Evolutionary conservation across 169 alveolate species (phyloP), one percentile per base, ranked within the genome.

Genomic region (Plasmodium gallinaceum): DNA sequence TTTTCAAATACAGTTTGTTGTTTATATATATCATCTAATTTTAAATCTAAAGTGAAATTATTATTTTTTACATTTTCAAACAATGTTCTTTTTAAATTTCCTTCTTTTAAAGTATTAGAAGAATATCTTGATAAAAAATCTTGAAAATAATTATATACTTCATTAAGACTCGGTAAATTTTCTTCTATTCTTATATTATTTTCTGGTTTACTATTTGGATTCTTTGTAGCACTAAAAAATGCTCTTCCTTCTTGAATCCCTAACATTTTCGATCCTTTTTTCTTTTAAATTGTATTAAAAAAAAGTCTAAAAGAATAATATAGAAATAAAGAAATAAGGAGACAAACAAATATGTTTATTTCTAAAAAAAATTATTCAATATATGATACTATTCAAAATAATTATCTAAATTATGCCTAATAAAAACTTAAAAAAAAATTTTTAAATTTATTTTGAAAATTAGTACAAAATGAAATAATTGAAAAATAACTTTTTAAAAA

Each of bases 221-320:
- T 92, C 20, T 80, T 74, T 18, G 73, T 89, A 32, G 91, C 91
- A 65, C 88, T 92, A 74, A 76, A 89, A 68, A 88, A 93, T 75
- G 93, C 96, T 65, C 92, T 68, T 64, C 96, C 96, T 89, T 93
- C 96, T 90, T 93, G 96, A 42, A 91, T 60, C 46, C 89, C 89
- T 58, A 78, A 43, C 89, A 78, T 78, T 39, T 43, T 16, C 22
- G 8, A 5, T 54, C 64, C 14, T 54, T 16, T 16, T 54, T 54
- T 54, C 14, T 16, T 16, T 5, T 32, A 32, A 32, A 32, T 32
- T 32, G 4, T 32, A 45, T 14, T 2, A 48, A 48, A 10, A 10
- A 48, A 48, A 2, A 10, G 2, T 1, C 0, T 10, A 48, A 48
- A 48, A 5, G 58, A 6, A 10, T 48, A 48, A 48, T 1, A 48